Evolutionary conservation across 805 yeast genomes (phyloP).

Genomic region (Candida ascalaphidarum): DNA sequence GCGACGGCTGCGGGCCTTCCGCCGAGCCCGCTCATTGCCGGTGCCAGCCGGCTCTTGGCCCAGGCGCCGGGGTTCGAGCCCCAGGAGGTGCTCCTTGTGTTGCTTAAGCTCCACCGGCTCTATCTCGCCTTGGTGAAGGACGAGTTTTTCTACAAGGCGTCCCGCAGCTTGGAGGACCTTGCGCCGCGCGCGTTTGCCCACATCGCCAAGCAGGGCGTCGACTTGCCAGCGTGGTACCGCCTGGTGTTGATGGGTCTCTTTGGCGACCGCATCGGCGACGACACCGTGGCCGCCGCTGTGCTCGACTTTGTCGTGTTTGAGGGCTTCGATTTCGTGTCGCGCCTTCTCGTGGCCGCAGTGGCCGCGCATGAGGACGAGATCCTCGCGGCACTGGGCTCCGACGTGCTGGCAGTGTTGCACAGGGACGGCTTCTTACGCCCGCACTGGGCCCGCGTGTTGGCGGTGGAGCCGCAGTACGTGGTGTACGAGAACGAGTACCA

Average conservation of each 20-base stretch:
- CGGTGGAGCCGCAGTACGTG: conserved; percentile 15
- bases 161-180: conserved; percentile 28
- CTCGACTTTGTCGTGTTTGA: conserved; percentile 31
- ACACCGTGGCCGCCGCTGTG: conserved; percentile 4
- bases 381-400: conserved; percentile 14
- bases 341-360: conserved; percentile 18
- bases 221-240: conserved; percentile 13
- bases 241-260: conserved; percentile 12
- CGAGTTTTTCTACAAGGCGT: conserved; percentile 27
- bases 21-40: conserved; percentile 14
- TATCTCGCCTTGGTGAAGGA: conserved; percentile 16
- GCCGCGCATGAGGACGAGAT: conserved; percentile 8
- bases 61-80: conserved; percentile 10
- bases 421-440: too few relatives aligned
- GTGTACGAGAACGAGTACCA: conserved; percentile 31
- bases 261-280: conserved; percentile 2
- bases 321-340: conserved; percentile 27
- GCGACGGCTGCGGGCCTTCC: conserved; percentile 5
- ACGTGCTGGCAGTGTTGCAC: conserved; percentile 4
- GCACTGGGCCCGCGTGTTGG: conserved; percentile 3
- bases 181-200: conserved; percentile 18
- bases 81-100: conserved; percentile 22
- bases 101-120: conserved; percentile 24
- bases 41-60: conserved; percentile 10
- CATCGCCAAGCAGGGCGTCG: conserved; percentile 28